These are phyloP conservation scores for Solanum chiquidenum DNA, from an alignment of 257 asterid genomes.

Conservation along the genomic window DNA sequence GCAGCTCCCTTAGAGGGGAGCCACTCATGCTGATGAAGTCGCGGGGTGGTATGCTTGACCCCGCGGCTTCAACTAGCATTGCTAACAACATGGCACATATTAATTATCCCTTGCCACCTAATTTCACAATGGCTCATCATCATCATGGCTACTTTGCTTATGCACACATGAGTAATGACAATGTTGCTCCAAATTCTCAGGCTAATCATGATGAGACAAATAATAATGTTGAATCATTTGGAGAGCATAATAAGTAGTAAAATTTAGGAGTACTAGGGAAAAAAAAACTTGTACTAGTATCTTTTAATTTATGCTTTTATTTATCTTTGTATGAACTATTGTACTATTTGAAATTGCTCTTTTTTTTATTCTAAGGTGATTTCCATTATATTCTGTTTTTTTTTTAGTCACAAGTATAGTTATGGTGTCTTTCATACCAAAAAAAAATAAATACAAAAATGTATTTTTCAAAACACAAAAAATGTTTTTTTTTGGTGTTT, in stretches of 20 bases:
- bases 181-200: constrained; percentile 37
- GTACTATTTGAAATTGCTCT: neutral
- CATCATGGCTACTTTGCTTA: constrained; percentile 35
- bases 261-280: neutral
- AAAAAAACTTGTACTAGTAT: neutral
- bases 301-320: neutral
- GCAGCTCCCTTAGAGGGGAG: constrained; percentile 48
- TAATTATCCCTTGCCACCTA: constrained; percentile 12
- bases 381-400: neutral
- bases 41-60: constrained; percentile 8
- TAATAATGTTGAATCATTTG: constrained; percentile 22
- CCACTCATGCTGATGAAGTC: constrained; percentile 33
- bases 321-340: neutral
- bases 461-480: neutral
- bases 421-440: neutral
- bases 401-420: neutral
- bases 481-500: neutral
- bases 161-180: constrained; percentile 20
- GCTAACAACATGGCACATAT: constrained; percentile 11
- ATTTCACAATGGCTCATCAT: constrained; percentile 36
- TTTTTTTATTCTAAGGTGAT: neutral
- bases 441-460: too few relatives aligned
- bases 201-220: constrained; percentile 3
- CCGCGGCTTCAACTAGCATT: neutral
- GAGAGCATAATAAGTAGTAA: constrained; percentile 44